Percentiles rank a stretch among this genome's conserved stretches.
Evolutionary conservation across 2,329 filamentous ascomycete species (phyloP).

Genomic region (Fusarium nelsonii): DNA sequence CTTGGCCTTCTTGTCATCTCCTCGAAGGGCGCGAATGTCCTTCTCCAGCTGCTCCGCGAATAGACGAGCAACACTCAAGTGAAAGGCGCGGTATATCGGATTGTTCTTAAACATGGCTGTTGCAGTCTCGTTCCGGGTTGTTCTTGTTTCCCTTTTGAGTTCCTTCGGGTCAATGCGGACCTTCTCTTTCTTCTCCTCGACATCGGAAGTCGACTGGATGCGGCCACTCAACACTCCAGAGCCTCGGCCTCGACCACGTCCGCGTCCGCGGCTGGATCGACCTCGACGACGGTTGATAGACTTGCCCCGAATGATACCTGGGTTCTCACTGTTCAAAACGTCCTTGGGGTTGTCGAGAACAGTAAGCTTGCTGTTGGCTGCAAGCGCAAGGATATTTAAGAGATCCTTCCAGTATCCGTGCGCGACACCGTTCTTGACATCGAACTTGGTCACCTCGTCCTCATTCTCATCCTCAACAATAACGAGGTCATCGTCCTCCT

Average conservation of each 20-base stretch:
- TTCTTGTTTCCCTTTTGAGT: constrained; percentile 50
- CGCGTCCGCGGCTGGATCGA: neutral
- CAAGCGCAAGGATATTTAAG: constrained; percentile 67
- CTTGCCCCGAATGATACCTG: constrained; percentile 42
- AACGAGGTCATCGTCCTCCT: constrained; percentile 54
- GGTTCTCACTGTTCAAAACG: constrained; percentile 57
- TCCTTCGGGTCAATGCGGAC: constrained; percentile 25
- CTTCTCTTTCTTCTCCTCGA: constrained; percentile 8
- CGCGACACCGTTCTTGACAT: constrained; percentile 62
- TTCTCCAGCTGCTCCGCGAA: constrained; percentile 67
- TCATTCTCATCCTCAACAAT: constrained; percentile 52
- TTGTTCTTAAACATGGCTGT: constrained; percentile 58
- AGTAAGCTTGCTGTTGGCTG: constrained; percentile 61
- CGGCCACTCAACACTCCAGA: neutral
- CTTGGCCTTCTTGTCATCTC: constrained; percentile 55
- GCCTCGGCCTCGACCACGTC: neutral
- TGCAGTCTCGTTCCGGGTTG: constrained; percentile 57
- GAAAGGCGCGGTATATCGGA: constrained; percentile 63
- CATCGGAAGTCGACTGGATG: neutral
- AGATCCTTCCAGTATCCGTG: constrained; percentile 75
- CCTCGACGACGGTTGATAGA: constrained; percentile 22
- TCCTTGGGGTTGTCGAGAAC: constrained; percentile 55
- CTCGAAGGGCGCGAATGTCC: constrained; percentile 59
- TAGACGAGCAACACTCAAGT: constrained; percentile 65
- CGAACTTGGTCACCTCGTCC: constrained; percentile 53